These are phyloP conservation scores for Elaphomyces granulatus DNA, from an alignment of 495 filamentous ascomycete genomes.

Conservation along the genomic window DNA sequence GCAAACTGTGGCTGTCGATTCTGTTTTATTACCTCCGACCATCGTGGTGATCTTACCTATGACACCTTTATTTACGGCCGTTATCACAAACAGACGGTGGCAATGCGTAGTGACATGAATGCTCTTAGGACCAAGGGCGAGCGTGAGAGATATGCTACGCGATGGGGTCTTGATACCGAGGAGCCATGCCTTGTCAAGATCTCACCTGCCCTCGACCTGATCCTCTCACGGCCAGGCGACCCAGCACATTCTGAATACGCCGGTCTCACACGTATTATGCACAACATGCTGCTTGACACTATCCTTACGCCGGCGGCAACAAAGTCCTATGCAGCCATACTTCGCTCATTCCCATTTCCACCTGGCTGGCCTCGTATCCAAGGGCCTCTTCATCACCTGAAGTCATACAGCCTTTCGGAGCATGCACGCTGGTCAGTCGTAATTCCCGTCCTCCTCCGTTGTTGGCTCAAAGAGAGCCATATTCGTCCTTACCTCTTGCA, in stretches of 20 bases:
- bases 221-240: neutral
- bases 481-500: no score
- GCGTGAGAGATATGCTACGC: neutral
- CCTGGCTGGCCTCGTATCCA: neutral
- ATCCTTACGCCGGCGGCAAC: neutral
- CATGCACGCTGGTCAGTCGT: neutral
- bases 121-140: neutral
- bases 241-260: neutral
- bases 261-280: neutral
- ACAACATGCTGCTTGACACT: neutral
- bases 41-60: neutral
- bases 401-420: neutral
- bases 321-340: neutral
- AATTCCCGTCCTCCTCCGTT: no score
- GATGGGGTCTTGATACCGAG: neutral
- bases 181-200: neutral
- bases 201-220: neutral
- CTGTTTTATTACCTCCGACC: neutral
- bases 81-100: neutral
- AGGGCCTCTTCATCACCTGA: neutral
- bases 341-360: neutral
- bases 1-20: neutral
- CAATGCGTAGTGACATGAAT: neutral
- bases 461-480: no score
- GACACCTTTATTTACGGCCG: neutral